Conservation (phyloP, 1,284 basidiomycete species). For the Chalciporus sp. region DNA sequence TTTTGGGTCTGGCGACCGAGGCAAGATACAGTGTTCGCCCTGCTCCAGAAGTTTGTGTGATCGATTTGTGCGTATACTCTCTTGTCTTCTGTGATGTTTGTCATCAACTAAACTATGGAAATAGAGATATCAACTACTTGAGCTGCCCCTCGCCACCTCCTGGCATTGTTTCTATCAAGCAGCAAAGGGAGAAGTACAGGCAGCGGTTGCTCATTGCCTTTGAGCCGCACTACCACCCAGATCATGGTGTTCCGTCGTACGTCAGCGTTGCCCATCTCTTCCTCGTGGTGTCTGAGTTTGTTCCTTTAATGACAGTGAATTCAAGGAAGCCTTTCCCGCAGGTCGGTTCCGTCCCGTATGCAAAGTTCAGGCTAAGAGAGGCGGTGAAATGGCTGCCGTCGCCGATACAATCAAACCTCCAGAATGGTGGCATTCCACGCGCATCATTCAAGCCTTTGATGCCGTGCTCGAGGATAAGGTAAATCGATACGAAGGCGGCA, state of each 20-base stretch:
- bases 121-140: conserved; percentile 89
- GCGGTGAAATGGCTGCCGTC: conserved; percentile 75
- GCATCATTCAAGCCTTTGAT: conserved; percentile 89
- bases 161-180: conserved; percentile 79
- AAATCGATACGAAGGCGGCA: conserved; percentile 15
- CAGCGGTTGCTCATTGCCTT: conserved; percentile 78
- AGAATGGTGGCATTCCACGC: conserved; percentile 90
- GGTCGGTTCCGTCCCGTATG: conserved; percentile 83
- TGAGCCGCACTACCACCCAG: conserved; percentile 82
- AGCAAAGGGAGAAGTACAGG: conserved; percentile 83
- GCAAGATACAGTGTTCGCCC: conserved; percentile 78
- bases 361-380: conserved; percentile 82
- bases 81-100: not conserved
- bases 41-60: conserved; percentile 82
- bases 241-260: conserved; percentile 77
- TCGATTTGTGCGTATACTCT: conserved; percentile 73
- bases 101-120: conserved; percentile 1
- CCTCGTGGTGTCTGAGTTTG: conserved; percentile 6
- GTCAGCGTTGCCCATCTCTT: conserved; percentile 13
- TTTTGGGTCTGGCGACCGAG: conserved; percentile 89
- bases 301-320: conserved; percentile 58
- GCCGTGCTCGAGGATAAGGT: conserved; percentile 86
- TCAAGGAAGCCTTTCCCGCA: conserved; percentile 94
- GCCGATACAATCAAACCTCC: conserved; percentile 87
- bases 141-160: conserved; percentile 79